Conservation (phyloP, 2,329 filamentous ascomycete species). For the Phaeophleospora eucalypticola region DNA sequence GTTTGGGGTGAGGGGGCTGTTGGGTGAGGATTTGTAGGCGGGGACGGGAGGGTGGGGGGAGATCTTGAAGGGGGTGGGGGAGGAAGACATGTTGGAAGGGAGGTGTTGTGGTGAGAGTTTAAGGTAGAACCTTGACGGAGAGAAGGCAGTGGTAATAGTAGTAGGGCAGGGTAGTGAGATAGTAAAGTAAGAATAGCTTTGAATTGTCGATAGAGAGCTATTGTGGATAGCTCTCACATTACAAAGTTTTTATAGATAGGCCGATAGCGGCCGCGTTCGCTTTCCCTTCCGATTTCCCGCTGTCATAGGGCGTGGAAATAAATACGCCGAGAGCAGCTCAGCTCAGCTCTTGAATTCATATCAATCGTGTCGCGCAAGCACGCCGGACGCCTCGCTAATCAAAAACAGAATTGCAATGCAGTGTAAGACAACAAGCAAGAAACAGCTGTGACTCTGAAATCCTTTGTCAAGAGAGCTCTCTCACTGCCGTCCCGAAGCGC, state of each 20-base stretch:
- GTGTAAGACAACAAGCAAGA: too few species aligned
- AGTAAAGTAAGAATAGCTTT: too few species aligned
- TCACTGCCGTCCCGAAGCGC: constrained; percentile 3
- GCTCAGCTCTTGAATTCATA: too few species aligned
- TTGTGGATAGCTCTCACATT: too few species aligned
- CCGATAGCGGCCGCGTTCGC: constrained; percentile 7
- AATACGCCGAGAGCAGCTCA: too few species aligned
- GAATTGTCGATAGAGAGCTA: too few species aligned
- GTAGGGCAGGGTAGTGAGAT: too few species aligned
- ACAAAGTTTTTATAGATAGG: too few species aligned
- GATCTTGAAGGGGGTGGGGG: constrained; percentile 1
- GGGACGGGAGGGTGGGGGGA: constrained; percentile 25
- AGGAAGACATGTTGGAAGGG: background rate
- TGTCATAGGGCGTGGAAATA: too few species aligned
- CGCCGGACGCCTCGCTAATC: constrained; percentile 8
- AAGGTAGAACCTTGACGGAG: too few species aligned
- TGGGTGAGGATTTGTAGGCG: constrained; percentile 30
- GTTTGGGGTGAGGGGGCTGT: constrained; percentile 30
- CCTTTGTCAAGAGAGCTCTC: background rate
- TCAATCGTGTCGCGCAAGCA: constrained; percentile 3
- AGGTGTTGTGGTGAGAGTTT: too few species aligned
- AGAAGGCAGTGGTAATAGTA: too few species aligned
- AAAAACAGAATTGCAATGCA: background rate
- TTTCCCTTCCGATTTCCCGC: background rate
- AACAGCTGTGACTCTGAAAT: background rate